Evolutionary conservation across 2,329 filamentous ascomycete species (phyloP), one percentile per base, ranked within the genome.

Genomic region (Diaporthe vexans): DNA sequence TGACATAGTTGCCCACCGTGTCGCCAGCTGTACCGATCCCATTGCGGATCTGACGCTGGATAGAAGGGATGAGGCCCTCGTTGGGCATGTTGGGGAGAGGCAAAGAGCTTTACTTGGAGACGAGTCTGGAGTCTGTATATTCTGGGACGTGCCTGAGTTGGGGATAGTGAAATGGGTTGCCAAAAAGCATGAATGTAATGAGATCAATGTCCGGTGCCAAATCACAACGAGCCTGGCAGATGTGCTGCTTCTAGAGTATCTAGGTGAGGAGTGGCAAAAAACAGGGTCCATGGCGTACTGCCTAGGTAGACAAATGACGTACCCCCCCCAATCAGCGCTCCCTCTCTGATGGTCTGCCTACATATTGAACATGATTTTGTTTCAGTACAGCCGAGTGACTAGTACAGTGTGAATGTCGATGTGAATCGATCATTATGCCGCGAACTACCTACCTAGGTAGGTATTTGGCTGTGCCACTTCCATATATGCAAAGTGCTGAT

Each of bases 1-100:
- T 69, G 67, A 74, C 68, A n/a, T 69, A 72, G 37, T 75, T 75
- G n/a, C 74, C 74, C 7, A 73, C 48, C 15, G 74, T 56, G 72
- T 75, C 74, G 54, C 74, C 74, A 3, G 46, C 74, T 2, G 35
- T 24, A 17, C 74, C 74, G 54, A 75, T 43, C 26, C 74, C 74
- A 6, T 74, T 70, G 48, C 74, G 70, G 46, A 75, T 61, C 21
- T 69, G 59, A 29, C 74, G 74, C 48, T 75, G 74, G 29, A 75
- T 51, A 10, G 68, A 72, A 24, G 74, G 74, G n/a, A 75, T 69
- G 0, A 75, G 68, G 48, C 74, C 74, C 68, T 75, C 72, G 67
- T 73, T 51, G 3, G 74, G 74, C 74, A 75, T 75, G 17, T 21
- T 65, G 72, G 19, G n/a, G 21, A 35, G 29, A 10, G 24, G 1